Evolutionary conservation across 495 filamentous ascomycete genomes (phyloP).

Genomic region (Lophiostoma macrostomum): DNA sequence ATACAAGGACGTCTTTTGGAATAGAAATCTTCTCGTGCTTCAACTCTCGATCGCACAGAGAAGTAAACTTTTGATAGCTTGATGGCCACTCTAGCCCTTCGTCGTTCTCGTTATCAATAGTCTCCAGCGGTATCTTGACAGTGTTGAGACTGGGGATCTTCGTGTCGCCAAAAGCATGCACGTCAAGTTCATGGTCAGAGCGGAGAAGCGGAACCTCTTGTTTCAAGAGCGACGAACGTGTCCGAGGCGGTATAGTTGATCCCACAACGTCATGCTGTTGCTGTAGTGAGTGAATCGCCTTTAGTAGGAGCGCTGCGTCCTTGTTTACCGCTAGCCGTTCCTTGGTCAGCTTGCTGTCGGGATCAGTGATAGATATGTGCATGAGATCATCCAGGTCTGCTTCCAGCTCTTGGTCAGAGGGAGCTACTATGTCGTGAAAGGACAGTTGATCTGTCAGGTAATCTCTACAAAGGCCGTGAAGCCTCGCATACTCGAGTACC

Average conservation of each 20-base stretch:
- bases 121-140: constrained; percentile 44
- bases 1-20: constrained; percentile 40
- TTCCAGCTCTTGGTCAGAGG: constrained; percentile 14
- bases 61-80: constrained; percentile 32
- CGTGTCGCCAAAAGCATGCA: constrained; percentile 30
- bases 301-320: constrained; percentile 20
- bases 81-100: constrained; percentile 51
- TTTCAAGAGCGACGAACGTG: constrained; percentile 17
- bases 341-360: constrained; percentile 15
- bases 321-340: constrained; percentile 28
- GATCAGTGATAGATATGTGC: constrained; percentile 1
- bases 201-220: constrained; percentile 34
- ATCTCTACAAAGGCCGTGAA: constrained; percentile 30
- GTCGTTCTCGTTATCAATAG: constrained; percentile 46
- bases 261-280: neutral
- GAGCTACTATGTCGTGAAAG: neutral
- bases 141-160: constrained; percentile 12
- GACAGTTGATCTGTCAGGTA: constrained; percentile 4
- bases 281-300: constrained; percentile 1
- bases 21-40: constrained; percentile 48
- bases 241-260: neutral
- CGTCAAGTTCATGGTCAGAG: constrained; percentile 36
- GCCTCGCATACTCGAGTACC: constrained; percentile 48
- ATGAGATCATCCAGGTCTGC: constrained; percentile 21
- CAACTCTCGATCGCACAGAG: constrained; percentile 29